phyloP scores from a whole-genome alignment of 2,329 filamentous ascomycete species.

The Sporothrix protearum region DNA sequence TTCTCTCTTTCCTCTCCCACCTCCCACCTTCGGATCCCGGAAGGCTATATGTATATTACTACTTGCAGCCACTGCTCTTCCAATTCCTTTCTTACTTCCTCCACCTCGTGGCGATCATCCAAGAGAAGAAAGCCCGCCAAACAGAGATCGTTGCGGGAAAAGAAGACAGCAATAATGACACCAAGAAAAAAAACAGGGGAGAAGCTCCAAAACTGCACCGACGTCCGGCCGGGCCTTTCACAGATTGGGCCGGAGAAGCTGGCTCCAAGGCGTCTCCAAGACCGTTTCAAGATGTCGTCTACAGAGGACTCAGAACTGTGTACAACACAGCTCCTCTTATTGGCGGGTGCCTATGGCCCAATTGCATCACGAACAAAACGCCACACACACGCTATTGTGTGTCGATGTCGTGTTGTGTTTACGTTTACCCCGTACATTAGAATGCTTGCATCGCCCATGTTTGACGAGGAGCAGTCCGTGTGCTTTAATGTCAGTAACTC shows the following conservation, averaged over 20 bases:
- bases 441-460: no score
- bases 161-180: not conserved
- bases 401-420: no score
- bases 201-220: constrained; percentile 12
- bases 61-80: not conserved
- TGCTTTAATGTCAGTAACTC: no score
- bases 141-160: not conserved
- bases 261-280: not conserved
- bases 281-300: no score
- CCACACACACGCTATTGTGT: no score
- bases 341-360: no score
- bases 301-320: no score
- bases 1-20: not conserved
- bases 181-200: not conserved
- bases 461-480: no score
- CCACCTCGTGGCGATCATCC: not conserved
- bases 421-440: no score
- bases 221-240: constrained; percentile 17
- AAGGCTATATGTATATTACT: not conserved
- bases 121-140: constrained; percentile 22
- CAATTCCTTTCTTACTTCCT: not conserved
- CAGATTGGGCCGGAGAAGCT: not conserved
- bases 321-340: no score
- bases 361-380: no score
- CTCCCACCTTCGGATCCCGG: not conserved